Base-by-base conservation (phyloP, 306 rosid genomes). In the Vigna unguiculata region DNA sequence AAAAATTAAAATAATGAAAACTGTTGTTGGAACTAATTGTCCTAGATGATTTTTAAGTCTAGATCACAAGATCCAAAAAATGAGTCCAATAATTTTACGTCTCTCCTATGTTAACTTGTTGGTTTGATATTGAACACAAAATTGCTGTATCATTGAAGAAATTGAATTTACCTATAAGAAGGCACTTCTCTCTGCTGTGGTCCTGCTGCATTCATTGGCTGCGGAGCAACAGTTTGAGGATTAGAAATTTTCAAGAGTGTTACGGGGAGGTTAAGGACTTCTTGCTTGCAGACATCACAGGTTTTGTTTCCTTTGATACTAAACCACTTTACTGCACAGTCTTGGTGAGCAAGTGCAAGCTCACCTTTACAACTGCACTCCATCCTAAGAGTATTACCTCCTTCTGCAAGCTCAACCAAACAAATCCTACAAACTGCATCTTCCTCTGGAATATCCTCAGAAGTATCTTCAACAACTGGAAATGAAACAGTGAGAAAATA, bases 281-380 rank as follows among this genome's bases (percentile, higher is more conserved):
- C 93, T 67, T 78, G 85, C 84, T 75, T 87, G 89, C 96, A 91
- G 64, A 91, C 83, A 67, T 91, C 96, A 68, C 96, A 91, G 34
- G 86, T 88, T 78, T 83, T 88, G 85, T 91, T 91, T 69, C 96
- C 96, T 77, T 91, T 91, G 54, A 91, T 88, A 71, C 87, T 88
- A 84, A 91, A 91, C 96, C 96, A 91, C 80, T 91, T 91, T 64
- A 91, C 82, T 62, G 96, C 96, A 81, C 96, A 91, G 49, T 85
- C 91, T 74, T 91, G 81, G 89, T 91, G 96, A 60, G 96, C 96
- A 52, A 91, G 93, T 55, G 96, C 96, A 71, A 91, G 90, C 68
- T 91, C 93, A 69, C 96, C 96, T 79, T 89, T 91, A 87, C 96
- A 91, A 79, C 93, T 88, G 89, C 96, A 91, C 71, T 88, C 96